Evolutionary conservation across 306 rosid genomes (phyloP), one percentile per base, ranked within the genome.

Genomic region (Glycine tomentella): DNA sequence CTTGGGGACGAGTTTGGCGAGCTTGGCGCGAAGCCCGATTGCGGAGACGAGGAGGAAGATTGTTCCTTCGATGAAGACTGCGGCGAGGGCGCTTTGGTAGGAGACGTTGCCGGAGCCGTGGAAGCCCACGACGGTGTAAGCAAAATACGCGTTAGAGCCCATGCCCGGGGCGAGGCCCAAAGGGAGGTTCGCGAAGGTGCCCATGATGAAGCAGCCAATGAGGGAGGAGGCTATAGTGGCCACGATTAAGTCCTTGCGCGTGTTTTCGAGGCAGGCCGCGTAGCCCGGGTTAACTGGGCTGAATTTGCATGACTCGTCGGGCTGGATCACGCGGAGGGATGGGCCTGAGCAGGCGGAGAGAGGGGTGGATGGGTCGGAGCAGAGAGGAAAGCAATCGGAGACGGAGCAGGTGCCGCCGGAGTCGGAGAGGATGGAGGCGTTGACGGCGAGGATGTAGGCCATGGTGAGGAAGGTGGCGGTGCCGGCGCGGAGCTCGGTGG

Each of bases 381-480:
- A 96, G 84, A 93, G 93, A 2, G 92, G 94, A 70, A 93, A 5
- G 40, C 99, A 96, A 14, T 96, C 97, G 7, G 97, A 86, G 58
- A 92, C 91, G 45, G 94, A 82, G 89, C 99, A 96, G 0, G 99
- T 90, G 0, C 93, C 99, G 0, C 99, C 99, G 52, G 99, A 96
- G 73, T 96, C 99, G 4, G 98, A 46, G 40, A 96, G 86, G 59
- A 96, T 93, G 68, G 98, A 92, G 33, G 99, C 99, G 93, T 96
- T 96, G 84, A 96, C 98, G 55, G 99, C 99, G 33, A 96, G 90
- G 88, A 96, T 93, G 84, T 96, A 96, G 4, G 99, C 99, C 99
- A 96, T 96, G 80, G 99, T 96, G 75, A 96, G 97, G 79, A 96
- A 96, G 0, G 99, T 96, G 84, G 99, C 88, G 59, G 98, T 96